Base-by-base conservation (phyloP, 805 yeast species). In the Candida berthetii region DNA sequence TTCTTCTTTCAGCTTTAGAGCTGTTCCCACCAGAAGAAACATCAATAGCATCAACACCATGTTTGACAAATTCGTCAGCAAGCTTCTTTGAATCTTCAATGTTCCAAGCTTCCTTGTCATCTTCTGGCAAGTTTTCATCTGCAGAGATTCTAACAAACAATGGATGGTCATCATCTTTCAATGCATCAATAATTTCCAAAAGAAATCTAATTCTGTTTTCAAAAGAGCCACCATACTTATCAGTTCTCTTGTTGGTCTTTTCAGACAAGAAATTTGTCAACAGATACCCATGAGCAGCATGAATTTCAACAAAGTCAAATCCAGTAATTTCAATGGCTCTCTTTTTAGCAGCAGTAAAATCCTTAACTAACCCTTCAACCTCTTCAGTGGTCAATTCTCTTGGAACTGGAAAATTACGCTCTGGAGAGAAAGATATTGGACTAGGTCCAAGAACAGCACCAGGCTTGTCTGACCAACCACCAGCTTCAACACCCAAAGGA, bases 261-360 rank as follows among this genome's bases (percentile, higher is more conserved):
- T 62, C 58, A 17, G 73, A 66, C 41, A 74, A 47, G 46, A 80
- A 77, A 50, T 69, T 67, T 50, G 68, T 63, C 17, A 73, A 43
- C 38, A 80, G 55, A 50, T 74, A 77, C 3, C 85, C 84, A 54
- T 78, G 77, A 10, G 83, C 84, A 24, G 66, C 72, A 52, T 82
- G 86, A 39, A 82, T 63, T 53, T 80, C 86, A 37, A 81, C 66
- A 38, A 75, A 75, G 54, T 81, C 85, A 44, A 75, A 69, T 1
- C 80, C 78, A 7, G 78, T 71, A 29, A 62, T 58, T 13, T 64
- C 68, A 28, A 70, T 60, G 1, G 85, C 76, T 45, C 69, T 66
- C 43, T 65, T 61, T 1, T 82, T 78, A 22, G 78, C 74, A 2
- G 45, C 51, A 22, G 62, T 71, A 53, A 72, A 77, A 4, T 60